Base-by-base conservation (phyloP, 2,329 filamentous ascomycete genomes). In the Colletotrichum magnum region DNA sequence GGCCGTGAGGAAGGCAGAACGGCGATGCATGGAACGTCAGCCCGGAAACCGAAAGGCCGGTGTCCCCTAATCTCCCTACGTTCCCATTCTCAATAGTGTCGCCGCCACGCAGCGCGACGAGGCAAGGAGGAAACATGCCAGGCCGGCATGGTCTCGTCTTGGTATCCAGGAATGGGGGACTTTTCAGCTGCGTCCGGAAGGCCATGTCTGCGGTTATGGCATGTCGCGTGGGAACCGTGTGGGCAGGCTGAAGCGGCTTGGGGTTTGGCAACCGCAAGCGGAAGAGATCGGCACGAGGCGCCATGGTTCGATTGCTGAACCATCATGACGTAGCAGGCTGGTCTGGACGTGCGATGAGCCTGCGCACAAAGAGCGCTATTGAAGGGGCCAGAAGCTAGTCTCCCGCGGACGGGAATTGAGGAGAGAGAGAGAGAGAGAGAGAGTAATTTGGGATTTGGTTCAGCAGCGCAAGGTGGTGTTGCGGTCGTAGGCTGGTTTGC, bases 151-250 rank as follows among this genome's bases (percentile, higher is more conserved):
- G 58, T 39, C 41, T 43, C 51, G 51, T 24, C 50, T 59, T 56
- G 51, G 10, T 18, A 21, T 59, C 24, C 36, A 39, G 54, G 41
- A 16, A 47, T 39, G 41, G 51, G 26, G 16, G 57, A n/a, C 47
- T 47, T 16, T 41, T 56, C 57, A 63, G 43, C 61, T 68, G 60
- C 50, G 48, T 59, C 13, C 41, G 50, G 61, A 58, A 45, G 48
- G 61, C 39, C 36, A 28, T 39, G 13, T 7, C 18, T 21, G 45
- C 15, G 13, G 41, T 24, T 41, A 15, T 69, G 61, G 52, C 58
- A 61, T 61, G 67, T 69, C 67, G 67, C 63, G 67, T 69, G 67
- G 67, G 36, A 68, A 32, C 53, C 63, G 63, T 69, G 57, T 69
- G 67, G 67, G 52, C 45, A 53, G 57, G 57, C 64, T 62, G 57